Conservation (phyloP, 2,329 filamentous ascomycete species). For the Fusarium phyllophilum region DNA sequence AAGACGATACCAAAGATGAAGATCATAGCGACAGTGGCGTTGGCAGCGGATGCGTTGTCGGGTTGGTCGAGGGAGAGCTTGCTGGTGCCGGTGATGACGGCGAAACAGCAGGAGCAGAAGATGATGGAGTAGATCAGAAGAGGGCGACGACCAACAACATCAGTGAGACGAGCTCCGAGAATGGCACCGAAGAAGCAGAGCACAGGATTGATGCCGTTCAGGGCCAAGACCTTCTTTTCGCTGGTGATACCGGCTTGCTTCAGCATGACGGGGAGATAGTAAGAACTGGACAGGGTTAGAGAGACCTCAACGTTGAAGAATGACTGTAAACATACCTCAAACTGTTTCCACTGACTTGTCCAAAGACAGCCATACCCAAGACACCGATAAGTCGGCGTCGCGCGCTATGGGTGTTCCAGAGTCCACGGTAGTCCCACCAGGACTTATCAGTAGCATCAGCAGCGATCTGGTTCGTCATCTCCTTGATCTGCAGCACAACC, state of each 20-base stretch:
- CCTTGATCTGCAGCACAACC: constrained; percentile 62
- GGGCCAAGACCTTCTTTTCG: constrained; percentile 58
- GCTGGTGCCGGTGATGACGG: constrained; percentile 59
- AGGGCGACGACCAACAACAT: constrained; percentile 66
- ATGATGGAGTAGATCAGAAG: constrained; percentile 60
- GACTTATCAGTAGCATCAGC: constrained; percentile 62
- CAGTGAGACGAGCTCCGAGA: constrained; percentile 65
- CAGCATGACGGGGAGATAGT: constrained; percentile 66
- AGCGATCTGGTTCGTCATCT: constrained; percentile 59
- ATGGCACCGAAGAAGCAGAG: constrained; percentile 62
- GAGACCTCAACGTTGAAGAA: fast-evolving
- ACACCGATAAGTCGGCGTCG: constrained; percentile 63
- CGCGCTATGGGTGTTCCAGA: constrained; percentile 60
- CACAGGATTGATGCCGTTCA: constrained; percentile 65
- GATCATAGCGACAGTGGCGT: constrained; percentile 59
- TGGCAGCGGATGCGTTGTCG: constrained; percentile 51
- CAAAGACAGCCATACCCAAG: constrained; percentile 62
- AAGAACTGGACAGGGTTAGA: constrained; percentile 48
- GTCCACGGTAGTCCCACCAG: constrained; percentile 66
- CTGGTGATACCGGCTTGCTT: constrained; percentile 62
- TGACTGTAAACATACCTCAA: constrained; percentile 38
- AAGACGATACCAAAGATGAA: constrained; percentile 63
- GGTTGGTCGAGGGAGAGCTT: constrained; percentile 54
- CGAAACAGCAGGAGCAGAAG: constrained; percentile 59
- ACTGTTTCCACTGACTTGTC: constrained; percentile 63